Evolutionary conservation across 345 rosid species (phyloP), one percentile per base, ranked within the genome.

Genomic region (Eucalyptus sp.): DNA sequence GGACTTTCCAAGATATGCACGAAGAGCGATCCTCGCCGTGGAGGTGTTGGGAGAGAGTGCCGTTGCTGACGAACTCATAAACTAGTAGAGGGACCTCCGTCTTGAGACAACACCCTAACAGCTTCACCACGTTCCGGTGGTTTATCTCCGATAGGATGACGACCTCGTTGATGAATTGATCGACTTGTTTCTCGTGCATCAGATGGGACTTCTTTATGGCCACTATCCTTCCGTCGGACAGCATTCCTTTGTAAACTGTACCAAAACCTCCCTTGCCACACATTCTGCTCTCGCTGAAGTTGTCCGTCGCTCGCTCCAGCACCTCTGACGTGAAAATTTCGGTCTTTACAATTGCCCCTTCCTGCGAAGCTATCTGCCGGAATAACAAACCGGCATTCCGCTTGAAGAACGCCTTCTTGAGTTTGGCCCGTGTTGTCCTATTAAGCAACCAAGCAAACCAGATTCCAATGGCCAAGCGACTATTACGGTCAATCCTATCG

Each of bases 191-290:
- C 87, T 91, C 68, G 48, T 88, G 52, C 66, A 84, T 81, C 25
- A 90, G 3, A 48, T 62, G 84, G 50, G 89, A 86, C 79, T 79
- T 88, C 89, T 90, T 88, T 31, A 50, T 86, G 87, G 91, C 89
- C 41, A 87, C 89, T 50, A 90, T 90, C 22, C 89, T 29, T 13
- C 89, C 88, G 44, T 91, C 88, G 11, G 62, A 56, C 50, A 84
- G 88, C 88, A 91, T 89, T 51, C 90, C 89, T 76, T 88, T 90
- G 90, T 91, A 90, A 48, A 91, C 88, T 9, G 87, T 50, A 86
- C 91, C 88, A 54, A 49, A 90, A 24, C 89, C 92, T 86, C 89
- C 89, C 31, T 13, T 56, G 66, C 90, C 90, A 31, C 85, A 83
- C 83, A 91, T 89, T 33, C 51, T 79, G 10, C 88, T n/a, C 86